Evolutionary conservation across 164 flowering plant species (phyloP), one percentile per base, ranked within the genome.

Genomic region (Brasenia schreberi): DNA sequence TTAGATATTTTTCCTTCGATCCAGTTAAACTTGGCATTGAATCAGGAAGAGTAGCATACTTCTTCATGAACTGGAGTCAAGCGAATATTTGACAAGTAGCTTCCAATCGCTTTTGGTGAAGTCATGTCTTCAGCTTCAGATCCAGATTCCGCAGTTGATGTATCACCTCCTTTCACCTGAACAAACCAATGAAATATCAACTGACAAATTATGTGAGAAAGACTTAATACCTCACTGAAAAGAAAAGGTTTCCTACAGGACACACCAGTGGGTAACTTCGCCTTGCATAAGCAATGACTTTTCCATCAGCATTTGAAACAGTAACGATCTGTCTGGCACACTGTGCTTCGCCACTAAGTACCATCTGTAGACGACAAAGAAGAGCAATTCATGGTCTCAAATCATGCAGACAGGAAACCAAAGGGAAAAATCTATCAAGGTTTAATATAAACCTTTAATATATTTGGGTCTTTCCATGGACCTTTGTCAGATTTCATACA

Each of bases 41-140:
- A 1, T 33, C 39, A 33, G 39, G 39, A 49, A 49, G 5, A 14
- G 16, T 49, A 19, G 71, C 76, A 39, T 77, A 89, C 96, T 75
- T 92, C 97, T 76, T 92, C 98, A 63, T 81, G 92, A 71, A 92
- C 97, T 77, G 97, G 93, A 67, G 97, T 92, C 76, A 92, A 74
- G 43, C 82, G 81, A 69, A 82, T 81, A 68, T 81, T 87, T 60
- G 93, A 71, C 18, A 42, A 72, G 71, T 79, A 86, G 69, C 75
- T 84, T 74, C 76, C 80, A 18, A 70, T 23, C 43, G 97, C 83
- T 77, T 87, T 88, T 23, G 96, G 96, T 43, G 94, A 87, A 56
- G 81, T 73, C 59, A 89, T 82, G 56, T 90, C 97, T 81, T 93
- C 98, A 73, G 95, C 94, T 80, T 93, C 97, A 67, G 97, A 93